Base-by-base conservation (phyloP, 192 early-diverging fungal species). In the Umbelopsis sp. region DNA sequence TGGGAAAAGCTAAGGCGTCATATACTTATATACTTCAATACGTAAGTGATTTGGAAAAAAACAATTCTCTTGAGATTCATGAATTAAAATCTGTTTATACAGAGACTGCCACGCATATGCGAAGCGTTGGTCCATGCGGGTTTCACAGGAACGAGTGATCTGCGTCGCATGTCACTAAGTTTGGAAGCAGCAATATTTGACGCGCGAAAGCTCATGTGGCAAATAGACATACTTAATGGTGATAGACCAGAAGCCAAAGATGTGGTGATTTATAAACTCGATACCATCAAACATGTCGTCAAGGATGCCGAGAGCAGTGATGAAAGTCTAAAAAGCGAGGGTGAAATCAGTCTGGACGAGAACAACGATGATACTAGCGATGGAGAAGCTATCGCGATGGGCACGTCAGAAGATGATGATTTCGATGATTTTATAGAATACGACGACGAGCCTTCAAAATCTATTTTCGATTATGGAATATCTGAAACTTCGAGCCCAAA, bases 41-140 rank as follows among this genome's bases (percentile, higher is more conserved):
- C 35, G 55, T 61, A 61, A 12, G 55, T 58, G 13, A 23, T 23
- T 25, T 3, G 21, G 0, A 16, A 16, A 18, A 4, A 13, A 61
- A 4, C 30, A 18, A 8, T 22, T 61, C n/a, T 3, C 20, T 49
- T 18, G n/a, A 16, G 46, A 18, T 4, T 2, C 46, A 11, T 48
- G 46, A 18, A 2, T 22, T n/a, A n/a, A 51, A 23, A 23, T 7
- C 21, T 4, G 9, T 0, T 52, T 13, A 25, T 52, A 23, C 51
- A 61, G 55, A 6, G 55, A 61, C 13, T 61, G 7, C 55, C 55
- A 35, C 55, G 55, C 3, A 61, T 61, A 35, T 61, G 55, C 33
- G 55, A 61, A 25, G 55, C 55, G 2, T 16, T 61, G 18, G 55
- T 30, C 2, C 55, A 37, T 8, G 27, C 55, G 1, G 55, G 55